A percentile compares a stretch with the other conserved stretches of the same genome.
Evolutionary conservation across 179 eudicot species (phyloP).

Genomic region (Corrigiola litoralis): DNA sequence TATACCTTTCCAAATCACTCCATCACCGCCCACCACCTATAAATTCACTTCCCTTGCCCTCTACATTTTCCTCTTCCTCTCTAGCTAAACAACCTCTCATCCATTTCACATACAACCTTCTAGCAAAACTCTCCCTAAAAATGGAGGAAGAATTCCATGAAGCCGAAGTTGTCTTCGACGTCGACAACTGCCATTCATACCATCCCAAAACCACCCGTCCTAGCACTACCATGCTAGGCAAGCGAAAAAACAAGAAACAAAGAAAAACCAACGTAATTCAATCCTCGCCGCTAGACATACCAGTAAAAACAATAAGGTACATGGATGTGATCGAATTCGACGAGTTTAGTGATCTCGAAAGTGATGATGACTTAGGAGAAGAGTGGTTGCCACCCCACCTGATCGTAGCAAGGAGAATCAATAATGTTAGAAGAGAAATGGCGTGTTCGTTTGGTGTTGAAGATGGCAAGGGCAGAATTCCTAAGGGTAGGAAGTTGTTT

Average conservation of each 20-base stretch:
- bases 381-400: conserved; percentile 26
- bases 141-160: conserved; percentile 31
- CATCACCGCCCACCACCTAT: conserved; percentile 21
- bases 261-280: neutral
- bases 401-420: conserved; percentile 26
- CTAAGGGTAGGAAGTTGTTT: conserved; percentile 30
- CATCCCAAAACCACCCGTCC: neutral
- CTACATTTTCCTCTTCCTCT: conserved; percentile 4
- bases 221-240: neutral
- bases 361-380: neutral
- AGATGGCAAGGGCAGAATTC: conserved; percentile 28
- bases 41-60: conserved; percentile 4
- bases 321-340: neutral
- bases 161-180: conserved; percentile 25
- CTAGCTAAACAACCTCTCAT: neutral
- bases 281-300: conserved; percentile 25
- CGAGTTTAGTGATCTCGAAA: neutral
- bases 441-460: conserved; percentile 26
- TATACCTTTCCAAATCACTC: conserved; percentile 3
- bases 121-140: neutral
- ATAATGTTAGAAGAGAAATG: conserved; percentile 11
- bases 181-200: neutral
- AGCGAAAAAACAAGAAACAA: neutral
- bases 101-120: neutral
- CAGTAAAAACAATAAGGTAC: conserved; percentile 11